Conservation (phyloP, 495 filamentous ascomycete genomes). For the Neurospora discreta region DNA sequence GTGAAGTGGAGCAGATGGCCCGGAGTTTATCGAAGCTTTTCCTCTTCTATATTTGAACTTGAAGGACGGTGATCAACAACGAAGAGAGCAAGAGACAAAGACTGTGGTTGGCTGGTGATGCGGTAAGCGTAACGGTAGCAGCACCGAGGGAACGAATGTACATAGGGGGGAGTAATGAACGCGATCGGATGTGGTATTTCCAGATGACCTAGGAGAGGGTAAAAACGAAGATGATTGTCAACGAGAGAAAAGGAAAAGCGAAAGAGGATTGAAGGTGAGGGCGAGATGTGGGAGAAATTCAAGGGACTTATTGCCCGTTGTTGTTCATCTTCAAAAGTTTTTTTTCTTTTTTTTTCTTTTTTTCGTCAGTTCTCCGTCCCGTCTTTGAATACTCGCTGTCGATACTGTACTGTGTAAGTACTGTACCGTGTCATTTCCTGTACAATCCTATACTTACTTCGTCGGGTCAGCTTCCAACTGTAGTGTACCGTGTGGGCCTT, state of each 20-base stretch:
- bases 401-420: neutral
- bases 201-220: neutral
- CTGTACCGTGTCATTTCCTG: neutral
- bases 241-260: neutral
- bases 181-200: neutral
- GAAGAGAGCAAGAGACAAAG: neutral
- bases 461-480: too few species aligned
- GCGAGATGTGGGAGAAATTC: neutral
- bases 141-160: neutral
- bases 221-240: neutral
- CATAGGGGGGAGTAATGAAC: neutral
- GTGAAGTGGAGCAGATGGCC: neutral
- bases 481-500: too few species aligned
- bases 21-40: neutral
- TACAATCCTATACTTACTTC: neutral
- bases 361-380: neutral
- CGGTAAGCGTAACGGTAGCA: neutral
- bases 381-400: too few species aligned
- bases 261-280: neutral
- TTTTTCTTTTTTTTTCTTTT: neutral
- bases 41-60: neutral
- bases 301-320: neutral
- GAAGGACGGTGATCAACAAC: neutral
- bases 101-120: neutral
- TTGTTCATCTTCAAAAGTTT: neutral